phyloP scores from a whole-genome alignment of 2,329 filamentous ascomycete species.

The Claviceps spartinae region DNA sequence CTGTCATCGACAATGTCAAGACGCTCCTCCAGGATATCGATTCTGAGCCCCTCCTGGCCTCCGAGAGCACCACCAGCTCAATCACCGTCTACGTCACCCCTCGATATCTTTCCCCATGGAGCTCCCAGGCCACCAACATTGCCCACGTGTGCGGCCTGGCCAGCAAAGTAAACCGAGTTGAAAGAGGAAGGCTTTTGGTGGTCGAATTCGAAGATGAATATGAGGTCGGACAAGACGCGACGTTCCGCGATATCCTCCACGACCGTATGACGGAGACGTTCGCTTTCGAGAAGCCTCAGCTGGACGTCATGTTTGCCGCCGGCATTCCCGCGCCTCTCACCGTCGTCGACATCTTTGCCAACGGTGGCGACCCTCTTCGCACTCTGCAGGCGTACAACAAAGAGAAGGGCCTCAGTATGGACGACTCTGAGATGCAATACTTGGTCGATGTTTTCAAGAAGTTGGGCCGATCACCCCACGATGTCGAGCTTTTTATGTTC shows the following conservation, averaged over 20 bases:
- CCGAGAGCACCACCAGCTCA: conserved; percentile 28
- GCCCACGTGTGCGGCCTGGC: conserved; percentile 80
- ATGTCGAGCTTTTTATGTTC: conserved; percentile 98
- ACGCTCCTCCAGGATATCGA: conserved; percentile 31
- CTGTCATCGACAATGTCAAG: conserved; percentile 31
- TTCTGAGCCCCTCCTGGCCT: conserved; percentile 13
- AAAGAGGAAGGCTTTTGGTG: conserved; percentile 70
- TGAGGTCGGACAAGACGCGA: conserved; percentile 32
- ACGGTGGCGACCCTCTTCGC: conserved; percentile 50
- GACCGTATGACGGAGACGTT: conserved; percentile 95
- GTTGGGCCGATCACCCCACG: conserved; percentile 53
- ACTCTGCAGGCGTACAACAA: conserved; percentile 74
- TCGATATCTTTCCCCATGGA: conserved; percentile 90
- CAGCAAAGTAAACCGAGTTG: conserved; percentile 59
- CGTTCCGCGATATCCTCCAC: conserved; percentile 59
- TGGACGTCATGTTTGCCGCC: conserved; percentile 68
- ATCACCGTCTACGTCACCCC: conserved; percentile 62
- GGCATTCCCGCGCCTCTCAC: conserved; percentile 47
- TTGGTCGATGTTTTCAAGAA: conserved; percentile 49
- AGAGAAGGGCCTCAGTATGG: conserved; percentile 71
- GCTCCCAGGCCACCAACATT: conserved; percentile 89
- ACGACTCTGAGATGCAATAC: conserved; percentile 83
- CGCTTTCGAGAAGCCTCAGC: conserved; percentile 49
- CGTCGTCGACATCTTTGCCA: conserved; percentile 60
- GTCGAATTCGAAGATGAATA: conserved; percentile 41